Evolutionary conservation across 73 alveolate species (phyloP).

Genomic region (Urostyla sp.): DNA sequence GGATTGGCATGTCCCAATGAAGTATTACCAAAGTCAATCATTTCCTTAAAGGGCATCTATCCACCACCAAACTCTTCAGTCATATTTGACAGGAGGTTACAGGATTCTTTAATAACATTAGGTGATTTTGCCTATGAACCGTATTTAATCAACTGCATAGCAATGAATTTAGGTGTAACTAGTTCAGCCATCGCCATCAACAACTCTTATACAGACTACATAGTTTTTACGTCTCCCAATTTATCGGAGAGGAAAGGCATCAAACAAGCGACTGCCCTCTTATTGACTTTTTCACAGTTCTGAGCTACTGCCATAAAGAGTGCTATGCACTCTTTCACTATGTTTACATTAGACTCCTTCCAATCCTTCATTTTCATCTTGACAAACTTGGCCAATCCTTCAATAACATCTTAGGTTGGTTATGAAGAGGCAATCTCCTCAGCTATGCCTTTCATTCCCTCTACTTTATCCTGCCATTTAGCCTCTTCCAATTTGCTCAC

Average conservation of each 20-base stretch:
- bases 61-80: constrained; percentile 76
- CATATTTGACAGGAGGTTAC: constrained; percentile 59
- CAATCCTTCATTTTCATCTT: constrained; percentile 86
- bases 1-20: constrained; percentile 76
- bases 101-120: constrained; percentile 78
- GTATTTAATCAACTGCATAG: constrained; percentile 58
- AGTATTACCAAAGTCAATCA: constrained; percentile 77
- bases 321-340: constrained; percentile 80
- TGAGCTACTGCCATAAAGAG: constrained; percentile 57
- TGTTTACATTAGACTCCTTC: constrained; percentile 90
- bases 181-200: constrained; percentile 69
- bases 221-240: constrained; percentile 78
- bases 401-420: constrained; percentile 66
- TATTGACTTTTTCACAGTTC: constrained; percentile 56
- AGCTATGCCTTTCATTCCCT: constrained; percentile 55
- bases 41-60: constrained; percentile 82
- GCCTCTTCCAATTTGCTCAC: constrained; percentile 59
- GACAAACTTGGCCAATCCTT: constrained; percentile 74
- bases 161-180: constrained; percentile 77
- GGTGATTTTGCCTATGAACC: constrained; percentile 72
- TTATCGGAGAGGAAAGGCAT: constrained; percentile 76
- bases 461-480: constrained; percentile 77
- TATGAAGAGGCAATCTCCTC: constrained; percentile 57
- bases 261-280: constrained; percentile 74
- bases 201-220: constrained; percentile 55